phyloP scores from a whole-genome alignment of 768 basidiomycete genomes.

The Suillus subluteus region DNA sequence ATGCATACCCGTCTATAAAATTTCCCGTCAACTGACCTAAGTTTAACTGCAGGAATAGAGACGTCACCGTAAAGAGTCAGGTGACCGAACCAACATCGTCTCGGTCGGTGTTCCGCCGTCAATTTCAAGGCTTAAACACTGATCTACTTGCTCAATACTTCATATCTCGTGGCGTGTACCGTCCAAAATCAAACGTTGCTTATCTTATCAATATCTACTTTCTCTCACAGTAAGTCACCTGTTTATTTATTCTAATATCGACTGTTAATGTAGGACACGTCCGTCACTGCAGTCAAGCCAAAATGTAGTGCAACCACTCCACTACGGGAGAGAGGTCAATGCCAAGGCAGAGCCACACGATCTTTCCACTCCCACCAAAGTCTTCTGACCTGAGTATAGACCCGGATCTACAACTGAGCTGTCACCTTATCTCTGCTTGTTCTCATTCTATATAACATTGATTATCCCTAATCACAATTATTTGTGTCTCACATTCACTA shows the following conservation, averaged over 20 bases:
- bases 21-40: background rate
- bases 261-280: background rate
- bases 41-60: background rate
- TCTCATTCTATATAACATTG: background rate
- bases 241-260: background rate
- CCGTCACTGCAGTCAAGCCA: background rate
- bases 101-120: background rate
- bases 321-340: background rate
- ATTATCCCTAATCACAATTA: background rate
- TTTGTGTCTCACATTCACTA: background rate
- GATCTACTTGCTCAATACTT: background rate
- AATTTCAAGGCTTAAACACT: background rate
- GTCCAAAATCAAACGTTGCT: background rate
- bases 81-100: background rate
- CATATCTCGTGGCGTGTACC: background rate
- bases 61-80: background rate
- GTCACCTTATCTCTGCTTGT: slow-evolving; percentile 4
- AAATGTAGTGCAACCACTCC: background rate
- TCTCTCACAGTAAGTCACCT: background rate
- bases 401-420: slow-evolving; percentile 55
- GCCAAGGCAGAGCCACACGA: slow-evolving; percentile 13
- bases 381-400: slow-evolving; percentile 54
- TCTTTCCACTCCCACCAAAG: slow-evolving; percentile 40
- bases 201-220: background rate
- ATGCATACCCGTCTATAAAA: background rate